These are phyloP conservation scores for Fomitopsis pulvina DNA, from an alignment of 768 basidiomycete species.

Conservation along the genomic window DNA sequence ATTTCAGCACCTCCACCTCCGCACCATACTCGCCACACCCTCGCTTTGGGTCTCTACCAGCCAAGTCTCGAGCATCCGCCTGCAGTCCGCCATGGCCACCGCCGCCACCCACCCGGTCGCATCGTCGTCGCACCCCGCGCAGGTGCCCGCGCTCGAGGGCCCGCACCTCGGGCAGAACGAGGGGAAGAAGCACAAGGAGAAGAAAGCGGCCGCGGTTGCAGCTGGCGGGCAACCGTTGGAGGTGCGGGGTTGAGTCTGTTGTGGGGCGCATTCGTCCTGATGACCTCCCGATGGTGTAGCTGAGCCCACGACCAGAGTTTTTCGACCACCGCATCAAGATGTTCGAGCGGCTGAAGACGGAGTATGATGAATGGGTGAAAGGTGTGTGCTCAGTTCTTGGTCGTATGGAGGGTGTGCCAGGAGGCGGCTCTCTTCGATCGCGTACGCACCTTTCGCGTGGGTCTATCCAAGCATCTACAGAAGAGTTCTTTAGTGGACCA, in stretches of 20 bases:
- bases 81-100: conserved; percentile 41
- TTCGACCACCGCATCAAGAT: conserved; percentile 87
- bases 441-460: no score
- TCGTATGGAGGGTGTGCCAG: not conserved
- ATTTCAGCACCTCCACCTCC: not conserved
- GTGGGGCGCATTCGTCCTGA: not conserved
- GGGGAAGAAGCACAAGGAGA: conserved; percentile 36
- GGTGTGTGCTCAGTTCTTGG: conserved; percentile 36
- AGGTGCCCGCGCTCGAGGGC: conserved; percentile 37
- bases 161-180: conserved; percentile 26
- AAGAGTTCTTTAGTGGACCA: no score
- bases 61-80: not conserved
- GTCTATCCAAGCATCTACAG: no score
- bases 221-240: conserved; percentile 54
- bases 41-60: not conserved
- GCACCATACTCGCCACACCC: not conserved
- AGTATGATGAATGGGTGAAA: conserved; percentile 76
- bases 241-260: conserved; percentile 42
- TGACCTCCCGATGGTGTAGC: conserved; percentile 32
- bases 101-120: conserved; percentile 36
- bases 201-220: conserved; percentile 26
- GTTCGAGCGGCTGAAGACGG: conserved; percentile 80
- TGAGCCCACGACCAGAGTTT: conserved; percentile 79
- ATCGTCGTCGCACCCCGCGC: conserved; percentile 48
- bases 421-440: no score